Conservation (phyloP, 2,329 filamentous ascomycete species). For the Ascochyta lentis region DNA sequence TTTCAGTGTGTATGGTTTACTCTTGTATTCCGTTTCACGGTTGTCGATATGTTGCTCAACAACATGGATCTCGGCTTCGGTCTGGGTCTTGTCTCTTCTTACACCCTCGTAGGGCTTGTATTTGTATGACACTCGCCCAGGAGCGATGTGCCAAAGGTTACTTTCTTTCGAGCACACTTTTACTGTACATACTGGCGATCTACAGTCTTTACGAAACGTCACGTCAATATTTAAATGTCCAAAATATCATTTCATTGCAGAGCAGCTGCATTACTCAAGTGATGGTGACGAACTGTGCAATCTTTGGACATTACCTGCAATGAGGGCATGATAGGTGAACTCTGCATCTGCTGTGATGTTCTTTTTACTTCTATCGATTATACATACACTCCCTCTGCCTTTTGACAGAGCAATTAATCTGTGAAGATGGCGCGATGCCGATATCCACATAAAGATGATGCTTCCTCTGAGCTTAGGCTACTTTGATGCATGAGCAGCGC, state of each 20-base stretch:
- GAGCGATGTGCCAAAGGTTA: not conserved
- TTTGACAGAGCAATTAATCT: not conserved
- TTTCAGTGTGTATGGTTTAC: conserved; percentile 1
- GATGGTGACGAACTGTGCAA: not conserved
- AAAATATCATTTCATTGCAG: not conserved
- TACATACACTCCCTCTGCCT: not conserved
- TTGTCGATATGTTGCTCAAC: conserved; percentile 1
- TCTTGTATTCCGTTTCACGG: not conserved
- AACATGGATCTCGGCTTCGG: not conserved
- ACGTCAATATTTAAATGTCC: not conserved
- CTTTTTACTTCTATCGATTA: not conserved
- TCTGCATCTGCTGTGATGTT: too few relatives aligned
- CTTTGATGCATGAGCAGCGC: not conserved
- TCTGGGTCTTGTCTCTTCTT: not conserved
- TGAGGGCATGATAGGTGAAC: too few relatives aligned
- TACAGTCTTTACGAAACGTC: conserved; percentile 4
- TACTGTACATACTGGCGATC: conserved; percentile 5
- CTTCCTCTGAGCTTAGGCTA: not conserved
- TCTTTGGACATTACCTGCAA: too few relatives aligned
- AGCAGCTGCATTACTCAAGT: not conserved
- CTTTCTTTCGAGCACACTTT: not conserved
- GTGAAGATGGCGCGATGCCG: not conserved
- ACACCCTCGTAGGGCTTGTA: not conserved
- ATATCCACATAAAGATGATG: not conserved
- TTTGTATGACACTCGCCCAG: not conserved